Percentiles rank a stretch among this genome's conserved stretches.
Evolutionary conservation across 2,329 filamentous ascomycete species (phyloP).

Genomic region (Nemania abortiva): DNA sequence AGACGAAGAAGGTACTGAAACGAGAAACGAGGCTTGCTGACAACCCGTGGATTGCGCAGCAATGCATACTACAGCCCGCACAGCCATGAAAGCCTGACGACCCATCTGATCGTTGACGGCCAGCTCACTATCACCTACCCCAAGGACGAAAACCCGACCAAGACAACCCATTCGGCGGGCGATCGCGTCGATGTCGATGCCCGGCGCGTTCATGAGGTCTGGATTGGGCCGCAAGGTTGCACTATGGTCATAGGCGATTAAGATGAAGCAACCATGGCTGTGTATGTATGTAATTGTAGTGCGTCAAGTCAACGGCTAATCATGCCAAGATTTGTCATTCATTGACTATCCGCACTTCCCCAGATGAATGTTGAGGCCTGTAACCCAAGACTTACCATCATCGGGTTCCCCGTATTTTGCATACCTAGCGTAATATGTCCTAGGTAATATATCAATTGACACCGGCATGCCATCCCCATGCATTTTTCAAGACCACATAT

Average conservation of each 20-base stretch:
- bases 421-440: background rate
- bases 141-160: slow-evolving; percentile 65
- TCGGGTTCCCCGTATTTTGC: background rate
- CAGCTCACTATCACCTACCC: slow-evolving; percentile 76
- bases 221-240: slow-evolving; percentile 74
- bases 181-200: slow-evolving; percentile 75
- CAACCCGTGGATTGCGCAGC: slow-evolving; percentile 54
- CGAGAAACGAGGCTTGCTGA: slow-evolving; percentile 40
- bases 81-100: slow-evolving; percentile 72
- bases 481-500: background rate
- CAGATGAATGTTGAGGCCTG: background rate
- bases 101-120: slow-evolving; percentile 75
- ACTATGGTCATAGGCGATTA: slow-evolving; percentile 75
- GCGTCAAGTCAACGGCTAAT: background rate
- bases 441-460: no score
- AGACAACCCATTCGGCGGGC: slow-evolving; percentile 70
- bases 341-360: background rate
- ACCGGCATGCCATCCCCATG: background rate
- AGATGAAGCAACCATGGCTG: background rate
- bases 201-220: slow-evolving; percentile 74
- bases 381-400: background rate
- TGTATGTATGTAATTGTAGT: slow-evolving; percentile 9
- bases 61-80: slow-evolving; percentile 78
- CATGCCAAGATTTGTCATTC: slow-evolving; percentile 3
- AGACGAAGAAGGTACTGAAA: slow-evolving; percentile 4